Percentiles rank a stretch among this genome's conserved stretches.
These are phyloP conservation scores for Candida glucosophila DNA, from an alignment of 1,139 yeast species.

Conservation along the genomic window DNA sequence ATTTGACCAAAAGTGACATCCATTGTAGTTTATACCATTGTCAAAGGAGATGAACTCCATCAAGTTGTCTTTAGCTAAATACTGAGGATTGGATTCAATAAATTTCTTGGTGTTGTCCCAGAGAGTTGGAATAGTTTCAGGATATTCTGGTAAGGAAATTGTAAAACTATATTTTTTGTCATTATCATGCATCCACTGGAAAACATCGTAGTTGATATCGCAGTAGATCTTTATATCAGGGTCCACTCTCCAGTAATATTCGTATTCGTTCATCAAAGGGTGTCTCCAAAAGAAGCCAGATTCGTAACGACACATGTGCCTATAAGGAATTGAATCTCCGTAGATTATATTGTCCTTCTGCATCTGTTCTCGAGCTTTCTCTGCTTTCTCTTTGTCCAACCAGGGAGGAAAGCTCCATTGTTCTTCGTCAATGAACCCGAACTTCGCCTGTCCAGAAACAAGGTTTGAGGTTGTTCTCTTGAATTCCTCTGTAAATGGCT, in stretches of 20 bases:
- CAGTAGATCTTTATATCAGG: conserved; percentile 74
- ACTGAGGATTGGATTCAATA: conserved; percentile 55
- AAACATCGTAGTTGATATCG: conserved; percentile 75
- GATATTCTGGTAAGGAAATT: conserved; percentile 76
- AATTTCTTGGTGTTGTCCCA: conserved; percentile 75
- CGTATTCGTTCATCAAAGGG: conserved; percentile 59
- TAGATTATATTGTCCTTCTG: conserved; percentile 45
- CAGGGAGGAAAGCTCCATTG: conserved; percentile 48
- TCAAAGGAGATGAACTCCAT: conserved; percentile 68
- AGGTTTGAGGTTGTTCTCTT: conserved; percentile 23
- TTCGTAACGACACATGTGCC: conserved; percentile 90
- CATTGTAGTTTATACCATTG: conserved; percentile 58
- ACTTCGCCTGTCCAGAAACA: conserved; percentile 34
- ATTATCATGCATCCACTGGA: conserved; percentile 72
- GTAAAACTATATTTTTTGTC: conserved; percentile 72
- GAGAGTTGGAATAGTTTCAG: conserved; percentile 68
- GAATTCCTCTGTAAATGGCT: conserved; percentile 32
- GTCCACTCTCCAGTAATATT: conserved; percentile 93
- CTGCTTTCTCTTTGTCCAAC: conserved; percentile 54
- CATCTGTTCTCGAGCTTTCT: conserved; percentile 43
- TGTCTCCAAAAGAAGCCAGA: conserved; percentile 87
- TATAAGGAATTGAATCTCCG: conserved; percentile 53
- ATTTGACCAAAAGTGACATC: conserved; percentile 86
- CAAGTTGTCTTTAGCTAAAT: conserved; percentile 56
- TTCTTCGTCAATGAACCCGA: conserved; percentile 35